phyloP scores from a whole-genome alignment of 352 stramenopile genomes.

The Phytopythium litorale region DNA sequence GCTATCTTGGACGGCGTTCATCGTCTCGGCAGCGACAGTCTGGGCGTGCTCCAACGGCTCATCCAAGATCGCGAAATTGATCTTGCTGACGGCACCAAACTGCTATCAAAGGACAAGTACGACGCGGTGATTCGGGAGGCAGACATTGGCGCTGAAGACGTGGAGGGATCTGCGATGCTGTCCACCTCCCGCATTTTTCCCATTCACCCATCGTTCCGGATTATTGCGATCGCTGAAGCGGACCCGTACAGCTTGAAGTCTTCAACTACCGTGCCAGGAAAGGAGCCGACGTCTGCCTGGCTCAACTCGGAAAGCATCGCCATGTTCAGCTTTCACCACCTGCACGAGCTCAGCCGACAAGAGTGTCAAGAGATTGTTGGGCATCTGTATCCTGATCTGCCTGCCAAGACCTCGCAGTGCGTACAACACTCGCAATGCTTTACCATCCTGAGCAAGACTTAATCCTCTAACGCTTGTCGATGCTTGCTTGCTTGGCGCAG shows the following conservation, averaged over 20 bases:
- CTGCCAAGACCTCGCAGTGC: conserved; percentile 49
- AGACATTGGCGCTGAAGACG: conserved; percentile 7
- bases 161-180: conserved; percentile 10
- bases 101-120: conserved; percentile 62
- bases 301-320: conserved; percentile 73
- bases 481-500: neutral
- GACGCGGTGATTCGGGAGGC: conserved; percentile 34
- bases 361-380: conserved; percentile 55
- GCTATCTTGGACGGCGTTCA: conserved; percentile 93
- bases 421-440: conserved; percentile 5
- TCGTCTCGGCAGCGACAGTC: conserved; percentile 87
- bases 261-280: conserved; percentile 20
- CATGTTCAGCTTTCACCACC: conserved; percentile 73
- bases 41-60: conserved; percentile 85
- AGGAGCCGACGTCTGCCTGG: conserved; percentile 54
- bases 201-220: conserved; percentile 89
- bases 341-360: conserved; percentile 30
- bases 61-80: conserved; percentile 88
- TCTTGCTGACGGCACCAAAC: conserved; percentile 85
- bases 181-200: conserved; percentile 31
- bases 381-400: conserved; percentile 46
- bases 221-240: conserved; percentile 81
- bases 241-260: conserved; percentile 34
- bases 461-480: neutral
- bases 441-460: neutral